phyloP scores from a whole-genome alignment of 2,329 filamentous ascomycete species.

The Talaromyces sp. region DNA sequence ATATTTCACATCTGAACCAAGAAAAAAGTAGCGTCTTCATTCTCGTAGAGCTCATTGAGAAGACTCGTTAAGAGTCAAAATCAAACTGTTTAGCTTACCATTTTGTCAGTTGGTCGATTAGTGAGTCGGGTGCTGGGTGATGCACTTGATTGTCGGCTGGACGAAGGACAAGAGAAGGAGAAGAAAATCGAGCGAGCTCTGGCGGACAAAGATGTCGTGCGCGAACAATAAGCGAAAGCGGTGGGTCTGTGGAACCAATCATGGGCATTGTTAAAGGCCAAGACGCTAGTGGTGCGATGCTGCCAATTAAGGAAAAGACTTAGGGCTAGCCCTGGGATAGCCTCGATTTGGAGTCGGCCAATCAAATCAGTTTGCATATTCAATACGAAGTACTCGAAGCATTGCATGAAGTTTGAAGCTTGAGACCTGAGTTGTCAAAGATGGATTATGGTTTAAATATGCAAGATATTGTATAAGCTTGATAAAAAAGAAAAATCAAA shows the following conservation, averaged over 20 bases:
- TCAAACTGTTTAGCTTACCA: slow-evolving; percentile 56
- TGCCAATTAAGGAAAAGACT: not conserved
- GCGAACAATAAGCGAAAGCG: slow-evolving; percentile 11
- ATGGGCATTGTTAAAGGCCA: not conserved
- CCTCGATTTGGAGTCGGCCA: not conserved
- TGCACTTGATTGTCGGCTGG: slow-evolving; percentile 39
- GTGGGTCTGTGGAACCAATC: slow-evolving; percentile 5
- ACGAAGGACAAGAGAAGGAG: slow-evolving; percentile 20
- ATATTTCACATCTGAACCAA: slow-evolving; percentile 20
- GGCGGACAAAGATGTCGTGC: slow-evolving; percentile 8
- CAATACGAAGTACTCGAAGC: not conserved
- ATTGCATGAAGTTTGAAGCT: not conserved
- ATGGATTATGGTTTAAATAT: not conserved
- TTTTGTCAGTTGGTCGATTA: slow-evolving; percentile 44
- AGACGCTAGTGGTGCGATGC: not conserved
- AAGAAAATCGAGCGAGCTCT: slow-evolving; percentile 6
- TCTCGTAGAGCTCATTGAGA: slow-evolving; percentile 33
- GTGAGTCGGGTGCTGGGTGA: slow-evolving; percentile 41
- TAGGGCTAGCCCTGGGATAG: slow-evolving; percentile 4
- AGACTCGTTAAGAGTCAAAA: slow-evolving; percentile 31
- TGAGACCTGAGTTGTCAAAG: not conserved
- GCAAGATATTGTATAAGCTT: not conserved
- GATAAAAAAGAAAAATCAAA: not conserved
- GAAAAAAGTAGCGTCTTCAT: slow-evolving; percentile 13
- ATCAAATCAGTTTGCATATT: not conserved